Evolutionary conservation across 768 basidiomycete species (phyloP).

Genomic region (Boletus vinaceobasis): DNA sequence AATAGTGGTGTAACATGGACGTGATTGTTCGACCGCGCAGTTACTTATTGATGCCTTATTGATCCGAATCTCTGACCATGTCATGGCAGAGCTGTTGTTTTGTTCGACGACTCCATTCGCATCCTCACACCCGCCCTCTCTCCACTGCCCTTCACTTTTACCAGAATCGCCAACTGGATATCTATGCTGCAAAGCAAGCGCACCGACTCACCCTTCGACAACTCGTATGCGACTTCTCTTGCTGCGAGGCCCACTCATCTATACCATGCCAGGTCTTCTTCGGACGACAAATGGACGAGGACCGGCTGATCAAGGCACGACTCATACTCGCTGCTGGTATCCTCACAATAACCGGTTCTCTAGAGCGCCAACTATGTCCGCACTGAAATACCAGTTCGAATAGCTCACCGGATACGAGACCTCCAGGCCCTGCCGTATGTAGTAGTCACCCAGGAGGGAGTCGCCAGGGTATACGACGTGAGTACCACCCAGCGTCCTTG

Average conservation of each 20-base stretch:
- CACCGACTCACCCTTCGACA: slow-evolving; percentile 74
- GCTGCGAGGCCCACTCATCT: not conserved
- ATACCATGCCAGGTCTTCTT: slow-evolving; percentile 62
- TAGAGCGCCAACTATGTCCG: slow-evolving; percentile 91
- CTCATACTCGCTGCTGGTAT: not conserved
- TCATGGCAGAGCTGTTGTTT: slow-evolving; percentile 18
- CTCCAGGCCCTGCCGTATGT: slow-evolving; percentile 83
- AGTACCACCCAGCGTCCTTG: slow-evolving; percentile 23
- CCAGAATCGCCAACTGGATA: slow-evolving; percentile 76
- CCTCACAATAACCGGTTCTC: not conserved
- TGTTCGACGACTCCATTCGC: slow-evolving; percentile 1
- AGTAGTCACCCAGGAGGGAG: slow-evolving; percentile 81
- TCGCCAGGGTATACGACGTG: slow-evolving; percentile 82
- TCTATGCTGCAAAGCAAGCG: slow-evolving; percentile 72
- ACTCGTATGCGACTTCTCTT: slow-evolving; percentile 47
- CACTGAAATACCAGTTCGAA: slow-evolving; percentile 82
- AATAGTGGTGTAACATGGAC: slow-evolving; percentile 18
- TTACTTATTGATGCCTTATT: not conserved
- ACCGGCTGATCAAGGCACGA: slow-evolving; percentile 69
- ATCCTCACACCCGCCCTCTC: slow-evolving; percentile 17
- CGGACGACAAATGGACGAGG: slow-evolving; percentile 78
- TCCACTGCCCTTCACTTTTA: slow-evolving; percentile 65
- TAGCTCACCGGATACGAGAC: slow-evolving; percentile 84
- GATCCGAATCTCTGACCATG: slow-evolving; percentile 22
- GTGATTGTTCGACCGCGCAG: not conserved